Percentiles rank a stretch among this genome's conserved stretches.
These are phyloP conservation scores for Dictyostelium capitatum DNA, from an alignment of 78 protist species.

Conservation along the genomic window DNA sequence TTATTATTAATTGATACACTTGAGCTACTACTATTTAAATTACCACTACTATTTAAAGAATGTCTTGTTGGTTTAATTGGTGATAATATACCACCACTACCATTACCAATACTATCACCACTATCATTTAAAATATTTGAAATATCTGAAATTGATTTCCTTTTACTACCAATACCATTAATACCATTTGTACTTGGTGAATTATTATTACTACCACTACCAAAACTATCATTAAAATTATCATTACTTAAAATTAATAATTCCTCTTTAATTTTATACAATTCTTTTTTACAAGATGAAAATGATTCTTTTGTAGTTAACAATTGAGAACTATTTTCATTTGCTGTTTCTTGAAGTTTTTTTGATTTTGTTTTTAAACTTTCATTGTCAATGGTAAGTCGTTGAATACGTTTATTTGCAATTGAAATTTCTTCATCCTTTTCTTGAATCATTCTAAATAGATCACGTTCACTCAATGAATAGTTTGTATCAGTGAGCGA, in stretches of 20 bases:
- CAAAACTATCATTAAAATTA: slow-evolving; percentile 48
- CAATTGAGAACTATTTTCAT: slow-evolving; percentile 26
- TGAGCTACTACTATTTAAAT: not conserved
- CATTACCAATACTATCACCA: not conserved
- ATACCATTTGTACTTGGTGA: not conserved
- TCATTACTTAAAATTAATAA: slow-evolving; percentile 43
- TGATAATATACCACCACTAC: not conserved
- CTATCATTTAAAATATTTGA: not conserved
- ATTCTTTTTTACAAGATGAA: slow-evolving; percentile 15
- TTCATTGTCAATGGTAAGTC: slow-evolving; percentile 32
- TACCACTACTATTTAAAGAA: not conserved
- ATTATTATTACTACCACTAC: not conserved
- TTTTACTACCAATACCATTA: not conserved
- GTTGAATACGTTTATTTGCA: slow-evolving; percentile 28
- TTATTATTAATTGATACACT: not conserved
- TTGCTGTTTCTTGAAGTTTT: slow-evolving; percentile 36
- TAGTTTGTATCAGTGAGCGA: slow-evolving; percentile 36
- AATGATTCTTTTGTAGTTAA: slow-evolving; percentile 17
- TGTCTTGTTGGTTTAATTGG: not conserved
- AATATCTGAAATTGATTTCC: not conserved
- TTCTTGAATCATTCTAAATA: slow-evolving; percentile 43
- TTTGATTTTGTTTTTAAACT: slow-evolving; percentile 32
- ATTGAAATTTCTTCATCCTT: slow-evolving; percentile 55
- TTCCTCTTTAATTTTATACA: slow-evolving; percentile 49
- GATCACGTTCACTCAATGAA: slow-evolving; percentile 18